Conservation (phyloP, 2,329 filamentous ascomycete species). For the Knoxdaviesia proteae region DNA sequence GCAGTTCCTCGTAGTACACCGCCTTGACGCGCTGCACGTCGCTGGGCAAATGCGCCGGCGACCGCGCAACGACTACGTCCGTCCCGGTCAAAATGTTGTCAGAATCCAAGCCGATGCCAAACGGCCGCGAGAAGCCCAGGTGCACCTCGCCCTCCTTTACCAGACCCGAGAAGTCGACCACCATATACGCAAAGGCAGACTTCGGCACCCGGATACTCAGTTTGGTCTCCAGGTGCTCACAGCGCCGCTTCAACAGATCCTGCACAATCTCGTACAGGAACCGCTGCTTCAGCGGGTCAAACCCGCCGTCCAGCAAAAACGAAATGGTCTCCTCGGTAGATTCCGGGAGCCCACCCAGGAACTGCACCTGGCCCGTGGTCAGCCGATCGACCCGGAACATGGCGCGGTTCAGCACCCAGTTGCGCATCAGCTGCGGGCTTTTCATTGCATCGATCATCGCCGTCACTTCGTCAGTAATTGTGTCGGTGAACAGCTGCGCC, state of each 20-base stretch:
- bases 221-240: slow-evolving; percentile 29
- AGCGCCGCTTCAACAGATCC: slow-evolving; percentile 27
- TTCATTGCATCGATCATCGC: slow-evolving; percentile 28
- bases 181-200: slow-evolving; percentile 44
- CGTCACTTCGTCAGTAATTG: slow-evolving; percentile 29
- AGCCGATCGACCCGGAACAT: slow-evolving; percentile 16
- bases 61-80: slow-evolving; percentile 46
- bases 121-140: slow-evolving; percentile 45
- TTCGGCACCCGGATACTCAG: slow-evolving; percentile 39
- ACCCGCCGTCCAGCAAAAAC: slow-evolving; percentile 38
- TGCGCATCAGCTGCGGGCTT: slow-evolving; percentile 25
- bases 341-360: slow-evolving; percentile 27
- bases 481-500: slow-evolving; percentile 22
- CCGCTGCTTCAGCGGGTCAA: slow-evolving; percentile 24
- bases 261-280: slow-evolving; percentile 27
- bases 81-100: slow-evolving; percentile 32
- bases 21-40: slow-evolving; percentile 51
- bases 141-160: slow-evolving; percentile 47
- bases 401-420: slow-evolving; percentile 28
- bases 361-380: slow-evolving; percentile 17
- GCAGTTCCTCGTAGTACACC: slow-evolving; percentile 36
- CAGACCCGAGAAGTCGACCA: slow-evolving; percentile 42
- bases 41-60: slow-evolving; percentile 46
- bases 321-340: slow-evolving; percentile 28
- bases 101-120: slow-evolving; percentile 30